Base-by-base conservation (phyloP, 306 rosid species). In the Citrullus colocynthis region DNA sequence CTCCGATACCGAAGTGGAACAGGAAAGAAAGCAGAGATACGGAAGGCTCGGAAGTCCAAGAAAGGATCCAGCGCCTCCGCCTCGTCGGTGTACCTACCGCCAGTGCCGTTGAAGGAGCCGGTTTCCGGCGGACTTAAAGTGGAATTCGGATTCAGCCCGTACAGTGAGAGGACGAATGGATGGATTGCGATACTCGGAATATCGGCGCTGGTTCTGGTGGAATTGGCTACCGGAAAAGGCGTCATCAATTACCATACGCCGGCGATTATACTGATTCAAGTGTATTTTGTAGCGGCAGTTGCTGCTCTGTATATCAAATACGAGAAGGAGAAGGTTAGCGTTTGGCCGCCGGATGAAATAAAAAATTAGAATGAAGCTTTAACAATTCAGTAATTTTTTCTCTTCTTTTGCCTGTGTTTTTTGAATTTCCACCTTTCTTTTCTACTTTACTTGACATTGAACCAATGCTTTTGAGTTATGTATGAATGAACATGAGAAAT, bases 191-290 rank as follows among this genome's bases (percentile, higher is more conserved):
- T 84, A 3, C 65, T 94, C 3, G 98, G 98, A 5, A 37, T 92
- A 18, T 17, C 89, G 82, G 97, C 96, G n/a, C 49, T 92, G 84
- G 1, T 95, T 45, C 80, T 93, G 83, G 96, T 92, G 86, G 98
- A 95, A 80, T 63, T 92, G 0, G 96, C 96, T 0, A 95, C 97
- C 0, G 98, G 97, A 81, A 92, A 87, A 88, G 79, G 97, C 3
- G 91, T 95, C 6, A 63, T 95, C 5, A 89, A 84, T 24, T 95
- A 85, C 52, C 98, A 95, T 76, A 69, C 96, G 61, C 93, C 97
- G 3, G 14, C 93, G 28, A 85, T 87, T 44, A 74, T 92, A 4
- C 76, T 95, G 17, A 64, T 84, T 84, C 98, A 92, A 88, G n/a
- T 88, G 1, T 95, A 95, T 45, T 95, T 92, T 17, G 92, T 94